These are phyloP conservation scores for Pichia ethanolica DNA, from an alignment of 805 yeast species.

Conservation along the genomic window DNA sequence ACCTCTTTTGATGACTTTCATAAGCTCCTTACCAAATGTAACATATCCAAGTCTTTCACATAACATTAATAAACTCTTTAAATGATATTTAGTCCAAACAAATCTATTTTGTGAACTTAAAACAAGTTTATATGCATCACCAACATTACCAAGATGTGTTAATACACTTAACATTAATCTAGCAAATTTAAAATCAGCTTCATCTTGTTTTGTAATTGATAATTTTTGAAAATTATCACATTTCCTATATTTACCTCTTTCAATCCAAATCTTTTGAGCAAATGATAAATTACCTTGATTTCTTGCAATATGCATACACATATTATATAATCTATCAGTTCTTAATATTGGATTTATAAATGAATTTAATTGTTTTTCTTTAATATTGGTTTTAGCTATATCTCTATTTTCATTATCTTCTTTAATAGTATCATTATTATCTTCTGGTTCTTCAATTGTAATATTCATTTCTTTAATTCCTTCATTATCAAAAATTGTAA, in stretches of 20 bases:
- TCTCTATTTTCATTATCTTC: conserved; percentile 3
- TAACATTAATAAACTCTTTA: conserved; percentile 34
- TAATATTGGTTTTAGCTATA: background rate
- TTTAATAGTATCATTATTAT: conserved; percentile 6
- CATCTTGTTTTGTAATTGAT: conserved; percentile 30
- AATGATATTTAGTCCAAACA: conserved; percentile 52
- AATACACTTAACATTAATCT: conserved; percentile 57
- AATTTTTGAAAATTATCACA: conserved; percentile 40
- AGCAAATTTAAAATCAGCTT: conserved; percentile 64
- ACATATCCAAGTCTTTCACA: conserved; percentile 40
- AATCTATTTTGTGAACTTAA: conserved; percentile 61
- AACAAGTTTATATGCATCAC: conserved; percentile 66
- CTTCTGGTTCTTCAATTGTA: conserved; percentile 17
- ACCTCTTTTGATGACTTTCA: conserved; percentile 17
- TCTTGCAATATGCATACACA: conserved; percentile 62
- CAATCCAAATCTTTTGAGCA: conserved; percentile 66
- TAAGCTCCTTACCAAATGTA: conserved; percentile 24
- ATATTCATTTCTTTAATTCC: conserved; percentile 19
- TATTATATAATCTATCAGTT: conserved; percentile 45
- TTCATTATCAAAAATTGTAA: conserved; percentile 27
- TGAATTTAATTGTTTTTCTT: background rate
- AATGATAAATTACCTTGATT: conserved; percentile 45
- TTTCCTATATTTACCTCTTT: conserved; percentile 68
- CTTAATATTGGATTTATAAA: conserved; percentile 26
- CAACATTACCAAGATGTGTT: conserved; percentile 43